Evolutionary conservation across 495 filamentous ascomycete species (phyloP).

Genomic region (Cudoniella acicularis): DNA sequence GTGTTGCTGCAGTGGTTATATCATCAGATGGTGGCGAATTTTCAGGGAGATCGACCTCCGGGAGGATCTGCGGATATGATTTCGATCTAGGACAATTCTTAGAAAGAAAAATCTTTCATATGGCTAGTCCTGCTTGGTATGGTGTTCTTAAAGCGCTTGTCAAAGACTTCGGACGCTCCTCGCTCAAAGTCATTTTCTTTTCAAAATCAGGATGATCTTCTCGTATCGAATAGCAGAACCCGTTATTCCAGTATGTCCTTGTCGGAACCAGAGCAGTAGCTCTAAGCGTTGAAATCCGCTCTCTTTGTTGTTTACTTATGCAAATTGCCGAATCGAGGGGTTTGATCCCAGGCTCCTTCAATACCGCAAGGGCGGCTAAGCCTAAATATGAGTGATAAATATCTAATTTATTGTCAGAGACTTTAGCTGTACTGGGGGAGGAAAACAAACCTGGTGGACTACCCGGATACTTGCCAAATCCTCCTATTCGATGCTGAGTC

Average conservation of each 20-base stretch:
- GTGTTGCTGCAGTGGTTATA: too few species aligned
- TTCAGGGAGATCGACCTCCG: too few species aligned
- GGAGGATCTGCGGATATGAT: too few species aligned
- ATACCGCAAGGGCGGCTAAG: constrained; percentile 67
- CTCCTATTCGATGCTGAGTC: constrained; percentile 88
- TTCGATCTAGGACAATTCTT: too few species aligned
- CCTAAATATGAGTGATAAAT: constrained; percentile 89
- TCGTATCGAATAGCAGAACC: constrained; percentile 16
- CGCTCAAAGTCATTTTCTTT: constrained; percentile 5
- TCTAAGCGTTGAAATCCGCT: constrained; percentile 33
- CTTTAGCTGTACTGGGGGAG: not conserved
- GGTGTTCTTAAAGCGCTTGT: not conserved
- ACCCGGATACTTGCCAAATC: constrained; percentile 81
- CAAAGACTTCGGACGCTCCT: not conserved
- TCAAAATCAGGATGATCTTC: constrained; percentile 17
- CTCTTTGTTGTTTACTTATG: constrained; percentile 49
- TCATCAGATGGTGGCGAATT: too few species aligned
- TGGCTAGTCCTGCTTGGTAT: not conserved
- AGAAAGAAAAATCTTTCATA: not conserved
- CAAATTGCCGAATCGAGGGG: constrained; percentile 67
- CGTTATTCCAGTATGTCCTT: constrained; percentile 17
- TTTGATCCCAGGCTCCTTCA: constrained; percentile 59
- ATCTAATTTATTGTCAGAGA: constrained; percentile 42
- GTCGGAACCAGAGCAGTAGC: constrained; percentile 5
- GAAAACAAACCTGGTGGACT: constrained; percentile 54